phyloP scores from a whole-genome alignment of 441 rosid genomes.

The Populus tomentosa region DNA sequence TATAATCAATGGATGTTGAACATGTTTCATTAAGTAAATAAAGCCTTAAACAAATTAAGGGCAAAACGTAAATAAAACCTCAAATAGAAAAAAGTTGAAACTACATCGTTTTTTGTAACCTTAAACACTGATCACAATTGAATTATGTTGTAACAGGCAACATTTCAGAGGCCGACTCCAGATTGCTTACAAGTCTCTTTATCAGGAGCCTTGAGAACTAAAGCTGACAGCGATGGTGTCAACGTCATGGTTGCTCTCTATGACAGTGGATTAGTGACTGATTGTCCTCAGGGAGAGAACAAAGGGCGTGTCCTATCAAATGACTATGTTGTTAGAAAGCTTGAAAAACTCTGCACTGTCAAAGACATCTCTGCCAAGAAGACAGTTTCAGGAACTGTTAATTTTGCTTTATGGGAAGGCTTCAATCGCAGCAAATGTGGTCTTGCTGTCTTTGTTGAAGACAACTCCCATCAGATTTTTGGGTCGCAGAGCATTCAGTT shows the following conservation, averaged over 20 bases:
- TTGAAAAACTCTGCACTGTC: slow-evolving; percentile 59
- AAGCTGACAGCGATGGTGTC: slow-evolving; percentile 52
- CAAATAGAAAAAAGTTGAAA: too few relatives aligned
- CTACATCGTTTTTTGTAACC: background rate
- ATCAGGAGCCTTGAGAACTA: slow-evolving; percentile 54
- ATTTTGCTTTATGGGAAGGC: slow-evolving; percentile 68
- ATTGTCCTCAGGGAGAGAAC: slow-evolving; percentile 62
- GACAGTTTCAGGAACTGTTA: slow-evolving; percentile 51
- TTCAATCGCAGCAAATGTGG: slow-evolving; percentile 69
- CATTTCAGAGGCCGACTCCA: slow-evolving; percentile 55
- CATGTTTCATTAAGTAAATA: too few relatives aligned
- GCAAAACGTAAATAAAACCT: too few relatives aligned
- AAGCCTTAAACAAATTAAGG: too few relatives aligned
- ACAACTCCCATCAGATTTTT: slow-evolving; percentile 58
- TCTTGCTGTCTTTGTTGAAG: slow-evolving; percentile 57
- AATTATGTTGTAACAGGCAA: slow-evolving; percentile 39
- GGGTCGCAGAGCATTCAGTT: slow-evolving; percentile 61
- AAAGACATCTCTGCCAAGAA: slow-evolving; percentile 62
- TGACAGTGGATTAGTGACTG: slow-evolving; percentile 65
- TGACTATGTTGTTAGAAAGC: slow-evolving; percentile 64
- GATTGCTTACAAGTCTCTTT: slow-evolving; percentile 56
- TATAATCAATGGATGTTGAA: too few relatives aligned
- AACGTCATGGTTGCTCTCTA: slow-evolving; percentile 76
- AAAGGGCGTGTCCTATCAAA: slow-evolving; percentile 65
- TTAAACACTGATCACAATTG: background rate